Percentiles rank a stretch among this genome's conserved stretches.
Conservation (phyloP, 306 rosid species). For the Vachellia pachyceras region DNA sequence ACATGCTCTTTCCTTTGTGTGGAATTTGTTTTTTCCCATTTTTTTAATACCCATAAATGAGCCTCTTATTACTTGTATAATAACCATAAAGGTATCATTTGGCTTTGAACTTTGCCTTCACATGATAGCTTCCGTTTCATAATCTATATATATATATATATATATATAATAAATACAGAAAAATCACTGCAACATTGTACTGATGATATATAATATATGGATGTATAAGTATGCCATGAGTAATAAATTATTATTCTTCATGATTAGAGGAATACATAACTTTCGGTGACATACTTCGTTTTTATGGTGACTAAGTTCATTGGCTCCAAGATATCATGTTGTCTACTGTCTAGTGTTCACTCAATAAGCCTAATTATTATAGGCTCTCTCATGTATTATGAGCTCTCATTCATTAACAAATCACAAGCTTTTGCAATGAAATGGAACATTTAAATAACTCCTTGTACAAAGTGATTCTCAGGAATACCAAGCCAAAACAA, state of each 20-base stretch:
- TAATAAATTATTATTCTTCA: not conserved
- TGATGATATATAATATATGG: not conserved
- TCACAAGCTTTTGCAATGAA: not conserved
- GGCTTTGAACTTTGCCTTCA: not conserved
- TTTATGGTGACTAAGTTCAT: constrained; percentile 12
- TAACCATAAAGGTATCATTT: not conserved
- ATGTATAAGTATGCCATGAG: not conserved
- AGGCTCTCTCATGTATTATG: not conserved
- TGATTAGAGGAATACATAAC: not conserved
- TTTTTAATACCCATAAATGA: not conserved
- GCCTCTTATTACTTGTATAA: not conserved
- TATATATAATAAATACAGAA: not conserved
- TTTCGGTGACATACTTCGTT: not conserved
- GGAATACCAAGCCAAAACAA: not conserved
- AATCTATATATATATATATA: too few species aligned
- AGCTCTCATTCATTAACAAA: not conserved
- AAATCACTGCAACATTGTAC: not conserved
- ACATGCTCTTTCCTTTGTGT: not conserved
- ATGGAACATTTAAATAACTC: not conserved
- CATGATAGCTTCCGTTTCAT: not conserved
- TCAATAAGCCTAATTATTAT: not conserved
- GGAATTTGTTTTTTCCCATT: not conserved
- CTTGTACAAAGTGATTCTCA: not conserved
- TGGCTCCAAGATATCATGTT: not conserved
- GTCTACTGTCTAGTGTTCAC: not conserved